Conservation (phyloP, 257 asterid species). For the Rubia yunnanensis region DNA sequence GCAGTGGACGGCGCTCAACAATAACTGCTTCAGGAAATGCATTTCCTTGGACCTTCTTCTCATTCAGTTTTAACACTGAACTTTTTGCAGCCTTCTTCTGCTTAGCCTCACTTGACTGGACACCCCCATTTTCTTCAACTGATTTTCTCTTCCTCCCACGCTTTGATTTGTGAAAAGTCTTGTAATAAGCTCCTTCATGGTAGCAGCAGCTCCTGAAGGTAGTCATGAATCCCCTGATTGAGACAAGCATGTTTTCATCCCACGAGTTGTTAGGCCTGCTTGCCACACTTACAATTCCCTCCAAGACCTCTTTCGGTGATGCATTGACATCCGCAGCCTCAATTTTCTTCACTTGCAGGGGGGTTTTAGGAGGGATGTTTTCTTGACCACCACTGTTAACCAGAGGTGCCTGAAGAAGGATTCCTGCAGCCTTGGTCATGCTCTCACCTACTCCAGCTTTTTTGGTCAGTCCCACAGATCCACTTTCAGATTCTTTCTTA, state of each 20-base stretch:
- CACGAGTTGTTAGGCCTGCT: constrained; percentile 28
- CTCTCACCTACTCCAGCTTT: constrained; percentile 22
- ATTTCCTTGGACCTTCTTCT: constrained; percentile 13
- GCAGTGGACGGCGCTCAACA: neutral
- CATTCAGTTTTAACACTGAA: constrained; percentile 11
- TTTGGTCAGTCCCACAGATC: constrained; percentile 23
- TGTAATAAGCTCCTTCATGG: constrained; percentile 27
- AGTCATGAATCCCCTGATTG: constrained; percentile 33
- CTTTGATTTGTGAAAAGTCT: constrained; percentile 13
- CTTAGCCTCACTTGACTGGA: constrained; percentile 15
- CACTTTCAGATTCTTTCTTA: constrained; percentile 21
- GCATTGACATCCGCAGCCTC: constrained; percentile 23
- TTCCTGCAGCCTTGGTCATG: constrained; percentile 25
- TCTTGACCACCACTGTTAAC: constrained; percentile 13
- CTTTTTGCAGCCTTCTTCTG: neutral
- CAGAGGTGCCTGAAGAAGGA: constrained; percentile 18
- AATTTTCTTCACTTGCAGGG: neutral
- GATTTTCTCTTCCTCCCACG: constrained; percentile 30
- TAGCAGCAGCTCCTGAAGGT: constrained; percentile 44
- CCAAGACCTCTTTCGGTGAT: constrained; percentile 29
- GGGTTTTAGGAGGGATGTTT: neutral
- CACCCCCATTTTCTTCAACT: neutral
- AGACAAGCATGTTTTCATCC: constrained; percentile 28
- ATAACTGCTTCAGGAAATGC: constrained; percentile 14
- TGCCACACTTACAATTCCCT: constrained; percentile 38